A percentile compares a stretch with the other conserved stretches of the same genome.
Conservation (phyloP, 129 eudicot genomes). For the Tagetes patula region DNA sequence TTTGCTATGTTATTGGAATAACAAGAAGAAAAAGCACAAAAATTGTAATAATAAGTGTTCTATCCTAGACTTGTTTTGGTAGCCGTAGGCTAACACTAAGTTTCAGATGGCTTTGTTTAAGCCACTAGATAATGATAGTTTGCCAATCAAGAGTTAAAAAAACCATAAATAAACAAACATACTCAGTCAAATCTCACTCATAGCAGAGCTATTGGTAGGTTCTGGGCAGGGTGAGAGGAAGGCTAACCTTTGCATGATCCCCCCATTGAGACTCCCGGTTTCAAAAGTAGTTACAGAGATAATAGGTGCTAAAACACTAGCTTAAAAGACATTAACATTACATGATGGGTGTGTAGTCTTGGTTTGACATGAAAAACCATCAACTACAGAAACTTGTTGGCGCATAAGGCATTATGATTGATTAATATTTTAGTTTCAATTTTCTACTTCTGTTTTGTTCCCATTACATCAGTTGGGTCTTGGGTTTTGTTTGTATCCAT, state of each 20-base stretch:
- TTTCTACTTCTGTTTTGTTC: not conserved
- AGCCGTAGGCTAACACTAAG: slow-evolving; percentile 14
- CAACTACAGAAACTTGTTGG: not conserved
- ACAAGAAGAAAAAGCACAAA: slow-evolving; percentile 4
- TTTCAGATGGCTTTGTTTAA: not conserved
- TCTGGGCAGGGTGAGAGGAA: too few species aligned
- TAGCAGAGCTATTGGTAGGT: too few species aligned
- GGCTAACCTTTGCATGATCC: too few species aligned
- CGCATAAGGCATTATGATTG: not conserved
- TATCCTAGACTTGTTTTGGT: not conserved
- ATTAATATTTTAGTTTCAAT: not conserved
- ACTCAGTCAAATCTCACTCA: too few species aligned
- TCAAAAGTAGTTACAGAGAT: too few species aligned
- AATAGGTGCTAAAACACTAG: too few species aligned
- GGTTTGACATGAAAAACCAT: not conserved
- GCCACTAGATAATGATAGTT: slow-evolving; percentile 11
- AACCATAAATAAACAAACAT: too few species aligned
- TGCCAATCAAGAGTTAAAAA: slow-evolving; percentile 1
- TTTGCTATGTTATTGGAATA: slow-evolving; percentile 7
- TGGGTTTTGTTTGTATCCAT: not conserved
- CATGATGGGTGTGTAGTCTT: not conserved
- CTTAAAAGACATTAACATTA: not conserved
- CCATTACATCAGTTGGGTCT: not conserved
- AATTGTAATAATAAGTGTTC: not conserved
- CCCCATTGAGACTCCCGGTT: too few species aligned